A percentile compares a stretch with the other conserved stretches of the same genome.
These are phyloP conservation scores for Xerocomus potaroensis DNA, from an alignment of 768 basidiomycete genomes.

Conservation along the genomic window DNA sequence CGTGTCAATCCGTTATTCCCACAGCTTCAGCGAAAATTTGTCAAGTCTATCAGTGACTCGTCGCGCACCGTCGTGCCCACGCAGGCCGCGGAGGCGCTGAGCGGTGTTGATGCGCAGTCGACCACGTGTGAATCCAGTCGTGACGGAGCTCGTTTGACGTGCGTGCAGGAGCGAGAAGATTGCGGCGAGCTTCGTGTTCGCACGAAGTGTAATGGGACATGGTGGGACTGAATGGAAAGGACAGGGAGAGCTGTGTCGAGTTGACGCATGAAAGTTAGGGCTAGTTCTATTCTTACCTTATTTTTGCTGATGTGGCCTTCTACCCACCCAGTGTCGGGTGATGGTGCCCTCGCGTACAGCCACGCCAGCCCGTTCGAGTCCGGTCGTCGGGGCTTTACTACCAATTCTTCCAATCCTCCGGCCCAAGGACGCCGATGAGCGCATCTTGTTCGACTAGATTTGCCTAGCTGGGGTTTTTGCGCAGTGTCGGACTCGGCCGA, in stretches of 20 bases:
- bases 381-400: no score
- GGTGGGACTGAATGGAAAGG: slow-evolving; percentile 75
- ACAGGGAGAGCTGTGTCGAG: slow-evolving; percentile 67
- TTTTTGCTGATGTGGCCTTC: slow-evolving; percentile 23
- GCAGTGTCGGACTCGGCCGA: slow-evolving; percentile 61
- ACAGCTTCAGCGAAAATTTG: slow-evolving; percentile 92
- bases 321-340: not conserved
- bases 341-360: slow-evolving; percentile 50
- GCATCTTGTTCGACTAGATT: slow-evolving; percentile 29
- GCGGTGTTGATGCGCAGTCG: slow-evolving; percentile 88
- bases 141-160: slow-evolving; percentile 76
- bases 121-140: slow-evolving; percentile 88
- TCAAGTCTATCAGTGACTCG: slow-evolving; percentile 85
- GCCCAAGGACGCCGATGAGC: slow-evolving; percentile 37
- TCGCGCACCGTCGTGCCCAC: slow-evolving; percentile 74
- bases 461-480: slow-evolving; percentile 63
- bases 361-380: no score
- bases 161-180: slow-evolving; percentile 64
- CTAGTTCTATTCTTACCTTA: not conserved
- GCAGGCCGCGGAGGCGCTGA: slow-evolving; percentile 80
- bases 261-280: slow-evolving; percentile 59
- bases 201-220: slow-evolving; percentile 51
- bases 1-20: slow-evolving; percentile 99
- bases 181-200: slow-evolving; percentile 66
- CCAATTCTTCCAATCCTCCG: slow-evolving; percentile 55